Evolutionary conservation across 768 basidiomycete genomes (phyloP).

Genomic region (Leccinum longicurvipes): DNA sequence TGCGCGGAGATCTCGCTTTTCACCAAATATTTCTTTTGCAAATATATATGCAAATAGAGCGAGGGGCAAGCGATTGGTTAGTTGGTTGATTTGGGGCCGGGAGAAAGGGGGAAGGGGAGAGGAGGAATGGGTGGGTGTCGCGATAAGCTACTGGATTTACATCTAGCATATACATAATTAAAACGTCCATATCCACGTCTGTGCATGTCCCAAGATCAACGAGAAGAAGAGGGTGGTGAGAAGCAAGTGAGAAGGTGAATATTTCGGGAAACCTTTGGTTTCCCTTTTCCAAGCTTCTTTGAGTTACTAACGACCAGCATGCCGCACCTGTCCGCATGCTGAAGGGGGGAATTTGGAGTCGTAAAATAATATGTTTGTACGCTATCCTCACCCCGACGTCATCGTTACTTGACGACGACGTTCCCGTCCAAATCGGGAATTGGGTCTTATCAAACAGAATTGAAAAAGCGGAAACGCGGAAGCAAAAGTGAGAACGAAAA

Average conservation of each 20-base stretch:
- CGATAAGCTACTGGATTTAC: conserved; percentile 19
- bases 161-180: conserved; percentile 9
- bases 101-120: neutral
- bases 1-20: neutral
- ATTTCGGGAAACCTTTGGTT: neutral
- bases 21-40: neutral
- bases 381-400: no score
- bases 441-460: conserved; percentile 5
- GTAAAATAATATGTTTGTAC: no score
- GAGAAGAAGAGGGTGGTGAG: neutral
- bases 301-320: conserved; percentile 1
- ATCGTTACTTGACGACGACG: neutral
- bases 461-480: neutral
- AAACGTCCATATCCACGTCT: neutral
- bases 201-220: conserved; percentile 2
- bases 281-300: neutral
- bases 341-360: conserved; percentile 4
- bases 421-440: conserved; percentile 1
- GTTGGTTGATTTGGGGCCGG: neutral
- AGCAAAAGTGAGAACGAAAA: neutral
- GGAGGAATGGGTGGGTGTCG: neutral
- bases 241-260: neutral
- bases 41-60: neutral
- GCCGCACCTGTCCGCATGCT: neutral
- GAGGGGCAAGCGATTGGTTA: neutral